Conservation (phyloP, 495 filamentous ascomycete species). For the Annulohypoxylon moriforme region DNA sequence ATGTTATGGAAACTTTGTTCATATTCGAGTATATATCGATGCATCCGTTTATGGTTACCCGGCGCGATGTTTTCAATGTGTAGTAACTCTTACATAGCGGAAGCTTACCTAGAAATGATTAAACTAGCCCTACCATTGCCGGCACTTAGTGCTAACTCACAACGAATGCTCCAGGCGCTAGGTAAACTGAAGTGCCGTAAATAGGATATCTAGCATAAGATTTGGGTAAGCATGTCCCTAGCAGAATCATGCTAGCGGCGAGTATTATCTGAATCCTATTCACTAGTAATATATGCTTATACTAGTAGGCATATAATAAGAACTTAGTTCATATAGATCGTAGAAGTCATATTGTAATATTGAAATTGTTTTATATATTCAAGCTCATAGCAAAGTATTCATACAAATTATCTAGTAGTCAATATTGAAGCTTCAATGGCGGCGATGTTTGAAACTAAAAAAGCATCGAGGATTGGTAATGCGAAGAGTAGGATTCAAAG, state of each 20-base stretch:
- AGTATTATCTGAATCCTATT: background rate
- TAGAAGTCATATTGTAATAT: background rate
- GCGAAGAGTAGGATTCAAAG: background rate
- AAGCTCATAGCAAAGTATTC: background rate
- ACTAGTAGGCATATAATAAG: too few species aligned
- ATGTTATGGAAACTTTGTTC: background rate
- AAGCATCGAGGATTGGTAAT: background rate
- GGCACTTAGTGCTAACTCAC: background rate
- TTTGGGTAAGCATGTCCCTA: background rate
- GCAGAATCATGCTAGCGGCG: background rate
- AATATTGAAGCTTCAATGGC: background rate
- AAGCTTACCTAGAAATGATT: background rate
- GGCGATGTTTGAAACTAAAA: background rate
- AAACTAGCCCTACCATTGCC: background rate
- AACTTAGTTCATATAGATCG: too few species aligned
- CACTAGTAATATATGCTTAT: background rate
- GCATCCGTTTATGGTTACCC: background rate
- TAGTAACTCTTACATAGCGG: too few species aligned
- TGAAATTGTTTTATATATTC: too few species aligned
- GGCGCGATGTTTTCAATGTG: background rate
- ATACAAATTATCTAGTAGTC: too few species aligned
- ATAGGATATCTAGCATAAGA: background rate
- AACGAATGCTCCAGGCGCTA: background rate
- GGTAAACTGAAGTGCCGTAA: background rate
- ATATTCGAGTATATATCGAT: background rate